Percentiles rank a stretch among this genome's conserved stretches.
phyloP scores from a whole-genome alignment of 805 yeast genomes.

The Teunomyces aglyptinius region DNA sequence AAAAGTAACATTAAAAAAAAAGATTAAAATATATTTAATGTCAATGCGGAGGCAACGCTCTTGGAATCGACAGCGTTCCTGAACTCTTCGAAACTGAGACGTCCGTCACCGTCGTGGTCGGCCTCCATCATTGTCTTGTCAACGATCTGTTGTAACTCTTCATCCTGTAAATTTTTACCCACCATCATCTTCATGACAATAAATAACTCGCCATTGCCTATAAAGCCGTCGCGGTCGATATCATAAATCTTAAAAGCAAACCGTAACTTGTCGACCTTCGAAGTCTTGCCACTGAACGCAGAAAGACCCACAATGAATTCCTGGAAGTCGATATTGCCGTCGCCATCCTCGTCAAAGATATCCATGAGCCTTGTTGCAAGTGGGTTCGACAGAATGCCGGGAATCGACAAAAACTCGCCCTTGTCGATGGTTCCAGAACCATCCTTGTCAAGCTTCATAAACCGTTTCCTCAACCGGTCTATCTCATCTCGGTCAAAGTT shows the following conservation, averaged over 20 bases:
- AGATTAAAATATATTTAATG: constrained; percentile 45
- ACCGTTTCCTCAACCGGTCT: constrained; percentile 84
- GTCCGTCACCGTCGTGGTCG: constrained; percentile 85
- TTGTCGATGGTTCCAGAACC: constrained; percentile 90
- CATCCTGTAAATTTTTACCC: constrained; percentile 81
- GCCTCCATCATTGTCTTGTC: constrained; percentile 95
- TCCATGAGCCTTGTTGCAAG: constrained; percentile 87
- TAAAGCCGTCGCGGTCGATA: constrained; percentile 91
- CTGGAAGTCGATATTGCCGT: constrained; percentile 92
- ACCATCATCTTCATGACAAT: constrained; percentile 96
- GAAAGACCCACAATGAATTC: constrained; percentile 88
- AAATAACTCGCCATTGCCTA: constrained; percentile 92
- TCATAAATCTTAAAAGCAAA: constrained; percentile 95
- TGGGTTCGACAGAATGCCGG: constrained; percentile 90
- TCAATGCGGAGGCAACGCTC: constrained; percentile 58
- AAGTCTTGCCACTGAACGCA: constrained; percentile 82
- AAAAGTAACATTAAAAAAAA: neutral
- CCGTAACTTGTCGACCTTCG: constrained; percentile 73
- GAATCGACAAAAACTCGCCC: constrained; percentile 86
- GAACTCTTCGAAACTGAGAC: constrained; percentile 83
- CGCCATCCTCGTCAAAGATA: constrained; percentile 88
- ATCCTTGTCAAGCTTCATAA: constrained; percentile 93
- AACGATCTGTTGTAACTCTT: constrained; percentile 92
- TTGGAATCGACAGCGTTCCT: constrained; percentile 60
- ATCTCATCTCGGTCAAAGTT: constrained; percentile 89